Conservation (phyloP, 2,329 filamentous ascomycete genomes). For the Aspergillus melleus region DNA sequence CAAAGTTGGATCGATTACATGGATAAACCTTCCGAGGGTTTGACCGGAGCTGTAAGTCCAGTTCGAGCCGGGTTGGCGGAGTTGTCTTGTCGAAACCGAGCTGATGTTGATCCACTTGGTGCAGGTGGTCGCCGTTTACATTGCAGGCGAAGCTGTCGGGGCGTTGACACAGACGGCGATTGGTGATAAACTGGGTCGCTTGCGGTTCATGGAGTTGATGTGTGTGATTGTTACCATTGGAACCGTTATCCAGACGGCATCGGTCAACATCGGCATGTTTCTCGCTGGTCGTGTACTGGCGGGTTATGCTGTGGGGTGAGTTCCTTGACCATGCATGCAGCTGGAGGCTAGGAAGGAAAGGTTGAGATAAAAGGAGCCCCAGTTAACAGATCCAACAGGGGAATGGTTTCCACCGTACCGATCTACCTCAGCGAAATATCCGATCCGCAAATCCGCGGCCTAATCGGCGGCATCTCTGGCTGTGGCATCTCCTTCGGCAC, state of each 20-base stretch:
- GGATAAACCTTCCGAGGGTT: slow-evolving; percentile 53
- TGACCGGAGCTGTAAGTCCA: slow-evolving; percentile 52
- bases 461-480: slow-evolving; percentile 56
- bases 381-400: slow-evolving; percentile 29
- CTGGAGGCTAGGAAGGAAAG: too few species aligned
- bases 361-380: too few species aligned
- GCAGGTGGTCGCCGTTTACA: slow-evolving; percentile 58
- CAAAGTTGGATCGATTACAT: slow-evolving; percentile 62
- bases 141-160: slow-evolving; percentile 60
- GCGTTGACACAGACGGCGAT: slow-evolving; percentile 55
- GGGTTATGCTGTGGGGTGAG: slow-evolving; percentile 49
- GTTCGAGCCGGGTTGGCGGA: background rate
- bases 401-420: slow-evolving; percentile 53
- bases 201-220: slow-evolving; percentile 56
- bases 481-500: slow-evolving; percentile 58
- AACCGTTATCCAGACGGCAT: slow-evolving; percentile 54
- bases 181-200: slow-evolving; percentile 55
- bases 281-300: slow-evolving; percentile 52
- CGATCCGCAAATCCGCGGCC: slow-evolving; percentile 49
- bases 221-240: slow-evolving; percentile 58
- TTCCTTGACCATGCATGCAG: background rate
- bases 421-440: slow-evolving; percentile 59
- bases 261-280: slow-evolving; percentile 57
- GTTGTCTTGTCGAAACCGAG: too few species aligned
- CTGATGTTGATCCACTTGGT: too few species aligned